These are phyloP conservation scores for Paramecium tetraurelia DNA, from an alignment of 73 alveolate genomes.

Conservation along the genomic window DNA sequence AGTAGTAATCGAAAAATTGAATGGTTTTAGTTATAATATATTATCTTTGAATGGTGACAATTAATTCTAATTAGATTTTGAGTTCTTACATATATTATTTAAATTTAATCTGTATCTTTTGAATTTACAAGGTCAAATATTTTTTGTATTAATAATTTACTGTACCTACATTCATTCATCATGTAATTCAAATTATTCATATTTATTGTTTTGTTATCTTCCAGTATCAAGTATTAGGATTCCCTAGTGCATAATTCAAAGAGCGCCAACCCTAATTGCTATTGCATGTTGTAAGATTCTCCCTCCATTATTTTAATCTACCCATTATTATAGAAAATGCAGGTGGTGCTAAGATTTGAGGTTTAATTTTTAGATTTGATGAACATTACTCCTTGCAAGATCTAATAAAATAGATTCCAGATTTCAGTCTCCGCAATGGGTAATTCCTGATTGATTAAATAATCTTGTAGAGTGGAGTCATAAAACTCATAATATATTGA, in stretches of 20 bases:
- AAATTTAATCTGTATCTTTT: neutral
- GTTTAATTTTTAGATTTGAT: neutral
- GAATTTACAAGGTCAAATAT: neutral
- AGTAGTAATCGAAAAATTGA: neutral
- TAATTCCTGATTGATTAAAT: neutral
- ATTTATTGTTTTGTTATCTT: neutral
- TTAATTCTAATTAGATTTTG: conserved; percentile 8
- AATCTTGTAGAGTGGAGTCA: neutral
- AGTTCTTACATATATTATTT: neutral
- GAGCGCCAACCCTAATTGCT: neutral
- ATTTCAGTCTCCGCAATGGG: neutral
- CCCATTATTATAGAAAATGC: neutral
- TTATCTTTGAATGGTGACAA: neutral
- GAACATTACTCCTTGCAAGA: neutral
- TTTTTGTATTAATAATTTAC: neutral
- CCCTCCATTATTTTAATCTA: neutral
- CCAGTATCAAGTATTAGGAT: neutral
- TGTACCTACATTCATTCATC: neutral
- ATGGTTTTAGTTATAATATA: neutral
- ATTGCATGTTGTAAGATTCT: neutral
- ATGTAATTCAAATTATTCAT: neutral
- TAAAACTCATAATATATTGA: conserved; percentile 2
- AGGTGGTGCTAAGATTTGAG: neutral
- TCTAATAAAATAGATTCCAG: neutral
- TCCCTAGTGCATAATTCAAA: conserved; percentile 40